Conservation (phyloP, 2,329 filamentous ascomycete genomes). For the Aureobasidium sp. region DNA sequence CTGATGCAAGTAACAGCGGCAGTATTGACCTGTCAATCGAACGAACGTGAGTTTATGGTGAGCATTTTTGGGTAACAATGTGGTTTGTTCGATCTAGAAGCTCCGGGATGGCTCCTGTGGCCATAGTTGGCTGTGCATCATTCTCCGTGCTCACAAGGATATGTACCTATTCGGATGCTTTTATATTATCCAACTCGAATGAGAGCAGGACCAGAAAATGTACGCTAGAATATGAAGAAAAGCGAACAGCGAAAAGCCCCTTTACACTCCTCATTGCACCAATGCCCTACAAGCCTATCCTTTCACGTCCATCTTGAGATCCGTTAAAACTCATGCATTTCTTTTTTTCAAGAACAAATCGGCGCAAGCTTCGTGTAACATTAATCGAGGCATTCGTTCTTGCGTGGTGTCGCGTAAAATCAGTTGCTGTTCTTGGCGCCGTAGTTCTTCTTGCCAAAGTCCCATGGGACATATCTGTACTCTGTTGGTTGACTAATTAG, state of each 20-base stretch:
- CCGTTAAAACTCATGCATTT: neutral
- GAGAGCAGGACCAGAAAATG: neutral
- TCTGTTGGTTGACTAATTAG: constrained; percentile 4
- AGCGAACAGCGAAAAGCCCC: neutral
- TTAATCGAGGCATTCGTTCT: neutral
- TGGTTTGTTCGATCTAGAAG: too few relatives aligned
- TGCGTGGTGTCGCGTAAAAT: neutral
- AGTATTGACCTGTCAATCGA: too few relatives aligned
- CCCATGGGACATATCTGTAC: constrained; percentile 33
- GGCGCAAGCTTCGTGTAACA: constrained; percentile 1
- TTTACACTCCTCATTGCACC: neutral
- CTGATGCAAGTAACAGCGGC: too few relatives aligned
- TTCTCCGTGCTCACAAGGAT: too few relatives aligned
- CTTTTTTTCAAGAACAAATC: neutral
- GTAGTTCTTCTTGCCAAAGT: constrained; percentile 35
- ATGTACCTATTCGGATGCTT: neutral
- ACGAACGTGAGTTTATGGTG: too few relatives aligned
- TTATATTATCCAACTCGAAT: neutral
- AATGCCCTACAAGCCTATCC: neutral
- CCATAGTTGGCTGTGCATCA: too few relatives aligned
- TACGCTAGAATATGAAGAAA: neutral
- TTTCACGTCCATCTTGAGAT: neutral
- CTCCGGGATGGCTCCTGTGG: too few relatives aligned
- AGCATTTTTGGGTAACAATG: too few relatives aligned
- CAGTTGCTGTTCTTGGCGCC: constrained; percentile 23